These are phyloP conservation scores for Melampsora larici-populina DNA, from an alignment of 1,284 basidiomycete species.

Conservation along the genomic window DNA sequence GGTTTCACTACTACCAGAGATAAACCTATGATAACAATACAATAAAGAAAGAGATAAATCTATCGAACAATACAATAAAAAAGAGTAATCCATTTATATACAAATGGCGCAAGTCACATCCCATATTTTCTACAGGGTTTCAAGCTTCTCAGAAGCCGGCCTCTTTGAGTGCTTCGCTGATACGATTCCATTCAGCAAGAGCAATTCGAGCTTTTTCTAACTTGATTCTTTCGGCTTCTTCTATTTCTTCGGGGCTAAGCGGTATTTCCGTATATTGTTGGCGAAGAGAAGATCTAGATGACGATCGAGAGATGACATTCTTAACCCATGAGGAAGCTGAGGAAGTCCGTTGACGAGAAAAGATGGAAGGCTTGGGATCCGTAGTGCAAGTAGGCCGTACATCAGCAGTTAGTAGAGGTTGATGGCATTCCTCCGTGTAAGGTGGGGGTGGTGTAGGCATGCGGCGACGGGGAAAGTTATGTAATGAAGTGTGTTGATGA, in stretches of 20 bases:
- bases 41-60: no score
- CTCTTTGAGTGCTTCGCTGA: constrained; percentile 12
- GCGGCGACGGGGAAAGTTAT: background rate
- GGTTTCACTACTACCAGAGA: no score
- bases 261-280: constrained; percentile 35
- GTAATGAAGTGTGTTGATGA: background rate
- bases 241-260: constrained; percentile 13
- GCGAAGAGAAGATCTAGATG: constrained; percentile 24
- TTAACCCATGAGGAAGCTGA: constrained; percentile 36
- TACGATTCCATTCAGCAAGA: constrained; percentile 35
- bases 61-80: no score
- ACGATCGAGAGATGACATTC: constrained; percentile 18
- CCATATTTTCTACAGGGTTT: no score
- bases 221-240: constrained; percentile 17
- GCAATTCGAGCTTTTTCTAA: constrained; percentile 21
- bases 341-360: constrained; percentile 10
- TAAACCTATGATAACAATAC: no score
- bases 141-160: constrained; percentile 13
- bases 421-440: background rate
- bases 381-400: background rate
- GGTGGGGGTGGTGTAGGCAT: background rate
- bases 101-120: no score
- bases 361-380: background rate
- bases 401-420: background rate
- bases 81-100: no score